Conservation (phyloP, 2,329 filamentous ascomycete species). For the Monilinia fructicola region DNA sequence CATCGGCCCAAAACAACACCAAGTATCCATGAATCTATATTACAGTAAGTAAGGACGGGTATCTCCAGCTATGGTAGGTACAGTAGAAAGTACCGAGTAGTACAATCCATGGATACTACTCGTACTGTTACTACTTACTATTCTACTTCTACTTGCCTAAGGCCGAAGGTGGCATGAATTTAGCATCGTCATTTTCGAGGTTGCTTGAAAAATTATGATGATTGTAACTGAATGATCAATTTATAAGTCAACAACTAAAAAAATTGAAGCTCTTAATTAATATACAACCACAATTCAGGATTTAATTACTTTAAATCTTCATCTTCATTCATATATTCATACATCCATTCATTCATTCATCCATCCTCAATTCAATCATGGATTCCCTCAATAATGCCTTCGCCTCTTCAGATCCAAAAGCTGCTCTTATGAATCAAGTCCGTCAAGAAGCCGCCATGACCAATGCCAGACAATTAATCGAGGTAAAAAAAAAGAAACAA, state of each 20-base stretch:
- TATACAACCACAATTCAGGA: not conserved
- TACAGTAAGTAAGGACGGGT: no score
- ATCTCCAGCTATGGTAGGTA: no score
- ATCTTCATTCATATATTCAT: not conserved
- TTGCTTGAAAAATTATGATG: no score
- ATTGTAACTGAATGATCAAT: no score
- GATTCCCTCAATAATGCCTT: constrained; percentile 17
- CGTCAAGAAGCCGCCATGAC: constrained; percentile 60
- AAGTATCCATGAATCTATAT: no score
- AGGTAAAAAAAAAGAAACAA: constrained; percentile 54
- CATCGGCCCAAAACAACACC: no score
- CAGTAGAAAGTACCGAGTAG: not conserved
- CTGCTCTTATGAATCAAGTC: constrained; percentile 52
- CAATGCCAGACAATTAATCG: constrained; percentile 69
- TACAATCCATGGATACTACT: not conserved
- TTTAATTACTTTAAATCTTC: not conserved
- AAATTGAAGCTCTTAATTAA: not conserved
- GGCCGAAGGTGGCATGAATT: not conserved
- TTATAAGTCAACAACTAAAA: not conserved
- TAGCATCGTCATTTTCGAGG: constrained; percentile 2
- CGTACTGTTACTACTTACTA: no score
- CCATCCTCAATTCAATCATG: constrained; percentile 9
- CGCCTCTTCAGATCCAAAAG: constrained; percentile 35
- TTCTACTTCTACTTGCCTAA: constrained; percentile 19
- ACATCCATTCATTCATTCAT: not conserved